Percentiles rank a stretch among this genome's conserved stretches.
Evolutionary conservation across 805 yeast species (phyloP).

Genomic region (Candida dajiaensis): DNA sequence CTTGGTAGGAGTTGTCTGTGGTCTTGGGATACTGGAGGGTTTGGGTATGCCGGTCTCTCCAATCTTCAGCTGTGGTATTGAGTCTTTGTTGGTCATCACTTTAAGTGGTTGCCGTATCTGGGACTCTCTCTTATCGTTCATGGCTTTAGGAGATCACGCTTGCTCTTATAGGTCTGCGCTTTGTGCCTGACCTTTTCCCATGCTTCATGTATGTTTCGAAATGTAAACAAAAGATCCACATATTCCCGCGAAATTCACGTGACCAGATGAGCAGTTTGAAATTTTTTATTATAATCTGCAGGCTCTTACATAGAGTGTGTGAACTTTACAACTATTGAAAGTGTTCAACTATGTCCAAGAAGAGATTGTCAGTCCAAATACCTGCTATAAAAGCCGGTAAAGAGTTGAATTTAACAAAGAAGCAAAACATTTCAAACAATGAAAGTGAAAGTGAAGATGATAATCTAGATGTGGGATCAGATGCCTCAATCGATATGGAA

Average conservation of each 20-base stretch:
- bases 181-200: neutral
- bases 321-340: neutral
- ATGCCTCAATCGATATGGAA: conserved; percentile 8
- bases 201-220: neutral
- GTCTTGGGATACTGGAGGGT: conserved; percentile 19
- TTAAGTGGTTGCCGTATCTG: neutral
- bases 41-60: neutral
- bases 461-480: conserved; percentile 7
- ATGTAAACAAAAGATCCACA: neutral
- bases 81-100: neutral
- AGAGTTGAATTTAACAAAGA: neutral
- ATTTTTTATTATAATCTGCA: neutral
- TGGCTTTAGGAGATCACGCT: neutral
- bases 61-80: neutral
- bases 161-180: neutral
- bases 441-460: conserved; percentile 7
- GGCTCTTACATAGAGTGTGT: neutral
- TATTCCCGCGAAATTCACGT: neutral
- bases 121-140: neutral
- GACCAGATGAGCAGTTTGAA: neutral
- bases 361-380: conserved; percentile 14
- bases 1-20: conserved; percentile 19
- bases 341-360: conserved; percentile 15
- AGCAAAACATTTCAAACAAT: neutral
- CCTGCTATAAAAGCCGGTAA: conserved; percentile 5